These are phyloP conservation scores for Boletellus sp. DNA, from an alignment of 1,284 basidiomycete genomes.

Conservation along the genomic window DNA sequence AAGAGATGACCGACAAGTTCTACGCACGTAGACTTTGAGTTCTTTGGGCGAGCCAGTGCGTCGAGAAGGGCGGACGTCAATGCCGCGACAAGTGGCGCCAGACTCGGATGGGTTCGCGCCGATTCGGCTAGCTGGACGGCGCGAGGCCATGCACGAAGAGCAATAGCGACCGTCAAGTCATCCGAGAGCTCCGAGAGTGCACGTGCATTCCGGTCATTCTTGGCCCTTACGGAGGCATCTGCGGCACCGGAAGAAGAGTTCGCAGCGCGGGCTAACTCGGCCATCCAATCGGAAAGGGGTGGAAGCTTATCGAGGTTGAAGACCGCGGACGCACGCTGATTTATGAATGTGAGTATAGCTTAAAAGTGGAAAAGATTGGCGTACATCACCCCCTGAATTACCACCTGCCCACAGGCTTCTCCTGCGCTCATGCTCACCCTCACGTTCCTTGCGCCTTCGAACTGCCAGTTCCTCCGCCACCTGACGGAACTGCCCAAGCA, in stretches of 20 bases:
- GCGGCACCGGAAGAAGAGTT: slow-evolving; percentile 19
- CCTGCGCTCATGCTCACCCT: slow-evolving; percentile 84
- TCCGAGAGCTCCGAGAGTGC: slow-evolving; percentile 92
- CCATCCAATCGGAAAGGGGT: slow-evolving; percentile 69
- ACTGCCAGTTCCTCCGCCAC: slow-evolving; percentile 89
- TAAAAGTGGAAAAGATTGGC: slow-evolving; percentile 26
- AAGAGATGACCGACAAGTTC: slow-evolving; percentile 70
- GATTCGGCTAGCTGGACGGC: slow-evolving; percentile 83
- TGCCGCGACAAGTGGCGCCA: slow-evolving; percentile 66
- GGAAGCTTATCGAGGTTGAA: slow-evolving; percentile 38
- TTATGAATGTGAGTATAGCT: slow-evolving; percentile 12
- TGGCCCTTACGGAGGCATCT: slow-evolving; percentile 51
- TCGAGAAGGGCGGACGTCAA: slow-evolving; percentile 72
- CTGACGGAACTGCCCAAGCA: slow-evolving; percentile 84
- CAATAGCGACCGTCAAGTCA: slow-evolving; percentile 88
- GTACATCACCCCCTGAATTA: slow-evolving; percentile 59
- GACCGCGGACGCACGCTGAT: slow-evolving; percentile 35
- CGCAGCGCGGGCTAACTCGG: slow-evolving; percentile 48
- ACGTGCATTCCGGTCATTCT: slow-evolving; percentile 71
- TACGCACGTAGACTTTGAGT: slow-evolving; percentile 77
- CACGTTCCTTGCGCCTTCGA: slow-evolving; percentile 86
- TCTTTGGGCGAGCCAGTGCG: slow-evolving; percentile 70
- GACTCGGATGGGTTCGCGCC: slow-evolving; percentile 64
- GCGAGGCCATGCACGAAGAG: slow-evolving; percentile 84
- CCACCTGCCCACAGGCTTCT: slow-evolving; percentile 71